Base-by-base conservation (phyloP, 1,284 basidiomycete species). In the Wolfiporia cocos region DNA sequence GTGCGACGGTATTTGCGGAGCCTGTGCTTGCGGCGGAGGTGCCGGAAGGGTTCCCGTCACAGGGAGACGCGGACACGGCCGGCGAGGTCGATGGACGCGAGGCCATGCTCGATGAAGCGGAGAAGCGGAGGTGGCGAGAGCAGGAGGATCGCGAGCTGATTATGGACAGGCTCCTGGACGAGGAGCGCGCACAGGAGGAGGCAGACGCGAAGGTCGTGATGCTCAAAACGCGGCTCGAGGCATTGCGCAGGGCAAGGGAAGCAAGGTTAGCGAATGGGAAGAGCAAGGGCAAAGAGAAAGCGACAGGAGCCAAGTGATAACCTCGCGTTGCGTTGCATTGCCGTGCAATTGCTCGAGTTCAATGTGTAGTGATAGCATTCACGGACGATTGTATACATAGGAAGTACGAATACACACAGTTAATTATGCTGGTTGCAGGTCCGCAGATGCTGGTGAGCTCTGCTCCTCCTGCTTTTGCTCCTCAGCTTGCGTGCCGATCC, bases 181-280 rank as follows among this genome's bases (percentile, higher is more conserved):
- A 90, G 64, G 86, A 90, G 58, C 70, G 78, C 42, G 81, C 79
- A 19, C 86, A 90, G 66, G 87, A 90, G 58, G 86, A 90, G 58
- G 87, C 85, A 12, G 87, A 90, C 57, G 78, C 78, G 65, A 78
- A 76, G 44, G 86, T 89, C 3, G 59, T 60, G 10, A 51, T 70
- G 34, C 70, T 90, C 64, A 88, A 82, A 64, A 74, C 65, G 28
- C 71, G 70, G 51, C 55, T 89, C 29, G 82, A 84, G 40, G 69
- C 74, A 4, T 59, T 87, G 51, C 77, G 74, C 54, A 68, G 68
- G 57, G 74, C 68, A 57, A 67, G 82, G 34, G 71, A 73, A 53
- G 66, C 66, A 1, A 37, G 19, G 67, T 66, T 34, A 59, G 56
- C 43, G 48, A 54, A 11, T 49, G 38, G 37, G 58, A 62, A 57